phyloP scores from a whole-genome alignment of 2,329 filamentous ascomycete genomes.

The Tolypocladium tundrense region DNA sequence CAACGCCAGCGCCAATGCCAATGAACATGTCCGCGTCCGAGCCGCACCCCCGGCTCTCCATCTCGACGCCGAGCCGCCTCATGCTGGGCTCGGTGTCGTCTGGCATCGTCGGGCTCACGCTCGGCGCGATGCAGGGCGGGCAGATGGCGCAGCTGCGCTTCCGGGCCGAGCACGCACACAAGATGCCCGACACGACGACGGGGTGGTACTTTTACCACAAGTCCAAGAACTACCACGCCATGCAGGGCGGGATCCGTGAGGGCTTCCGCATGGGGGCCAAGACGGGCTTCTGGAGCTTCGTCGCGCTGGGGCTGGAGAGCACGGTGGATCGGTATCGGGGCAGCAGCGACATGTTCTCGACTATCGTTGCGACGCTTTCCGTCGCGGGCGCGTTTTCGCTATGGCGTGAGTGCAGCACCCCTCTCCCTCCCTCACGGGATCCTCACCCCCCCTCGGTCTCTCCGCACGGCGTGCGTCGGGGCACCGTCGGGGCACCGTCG shows the following conservation, averaged over 20 bases:
- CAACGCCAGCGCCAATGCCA: background rate
- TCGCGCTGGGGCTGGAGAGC: constrained; percentile 77
- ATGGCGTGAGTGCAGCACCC: constrained; percentile 52
- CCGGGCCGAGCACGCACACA: constrained; percentile 92
- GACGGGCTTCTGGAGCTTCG: constrained; percentile 60
- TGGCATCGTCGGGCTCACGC: constrained; percentile 55
- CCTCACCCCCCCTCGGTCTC: background rate
- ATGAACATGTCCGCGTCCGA: constrained; percentile 7
- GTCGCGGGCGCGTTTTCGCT: constrained; percentile 81
- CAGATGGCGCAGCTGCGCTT: constrained; percentile 71
- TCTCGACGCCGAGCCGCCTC: constrained; percentile 56
- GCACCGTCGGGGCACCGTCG: background rate
- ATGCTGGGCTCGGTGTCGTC: constrained; percentile 53
- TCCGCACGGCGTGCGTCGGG: background rate
- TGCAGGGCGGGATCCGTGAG: constrained; percentile 67
- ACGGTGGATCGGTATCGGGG: constrained; percentile 57
- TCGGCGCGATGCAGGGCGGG: constrained; percentile 65
- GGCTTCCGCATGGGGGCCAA: constrained; percentile 64
- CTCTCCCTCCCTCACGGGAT: background rate
- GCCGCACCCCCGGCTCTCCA: constrained; percentile 40
- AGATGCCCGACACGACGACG: constrained; percentile 68
- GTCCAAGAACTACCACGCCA: constrained; percentile 85
- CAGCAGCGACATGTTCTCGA: constrained; percentile 67
- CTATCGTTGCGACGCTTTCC: constrained; percentile 70
- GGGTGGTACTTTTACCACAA: constrained; percentile 99